Conservation (phyloP, 495 filamentous ascomycete genomes). For the Aspergillus cavernicola region DNA sequence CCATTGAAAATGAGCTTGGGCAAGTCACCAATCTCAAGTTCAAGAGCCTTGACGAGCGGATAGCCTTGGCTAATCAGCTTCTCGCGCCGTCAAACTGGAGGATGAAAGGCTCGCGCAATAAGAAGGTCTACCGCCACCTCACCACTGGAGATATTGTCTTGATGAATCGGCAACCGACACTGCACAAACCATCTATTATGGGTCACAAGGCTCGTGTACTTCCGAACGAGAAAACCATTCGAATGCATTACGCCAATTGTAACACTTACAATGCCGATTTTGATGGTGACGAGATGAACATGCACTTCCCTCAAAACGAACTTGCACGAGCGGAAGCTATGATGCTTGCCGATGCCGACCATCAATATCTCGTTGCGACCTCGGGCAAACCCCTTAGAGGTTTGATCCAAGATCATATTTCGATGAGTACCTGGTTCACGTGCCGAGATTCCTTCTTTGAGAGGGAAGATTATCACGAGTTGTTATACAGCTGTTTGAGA, state of each 20-base stretch:
- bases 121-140: slow-evolving; percentile 95
- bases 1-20: slow-evolving; percentile 93
- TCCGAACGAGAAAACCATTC: slow-evolving; percentile 91
- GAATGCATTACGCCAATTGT: slow-evolving; percentile 99
- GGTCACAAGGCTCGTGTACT: slow-evolving; percentile 90
- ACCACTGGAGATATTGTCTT: slow-evolving; percentile 94
- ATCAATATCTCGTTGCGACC: slow-evolving; percentile 93
- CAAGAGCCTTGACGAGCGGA: slow-evolving; percentile 80
- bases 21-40: slow-evolving; percentile 82
- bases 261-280: slow-evolving; percentile 99
- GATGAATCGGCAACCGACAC: slow-evolving; percentile 99
- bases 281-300: slow-evolving; percentile 99
- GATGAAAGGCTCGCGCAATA: slow-evolving; percentile 74
- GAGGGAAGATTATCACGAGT: slow-evolving; percentile 82
- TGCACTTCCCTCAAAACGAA: slow-evolving; percentile 99
- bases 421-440: slow-evolving; percentile 86
- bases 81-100: slow-evolving; percentile 79
- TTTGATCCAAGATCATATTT: slow-evolving; percentile 98
- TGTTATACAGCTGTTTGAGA: slow-evolving; percentile 82
- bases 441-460: slow-evolving; percentile 92
- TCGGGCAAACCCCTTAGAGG: slow-evolving; percentile 92
- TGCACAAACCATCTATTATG: slow-evolving; percentile 99
- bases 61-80: slow-evolving; percentile 84
- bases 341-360: slow-evolving; percentile 90
- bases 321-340: slow-evolving; percentile 87